Base-by-base conservation (phyloP, 768 basidiomycete species). In the Amanita rimosa region DNA sequence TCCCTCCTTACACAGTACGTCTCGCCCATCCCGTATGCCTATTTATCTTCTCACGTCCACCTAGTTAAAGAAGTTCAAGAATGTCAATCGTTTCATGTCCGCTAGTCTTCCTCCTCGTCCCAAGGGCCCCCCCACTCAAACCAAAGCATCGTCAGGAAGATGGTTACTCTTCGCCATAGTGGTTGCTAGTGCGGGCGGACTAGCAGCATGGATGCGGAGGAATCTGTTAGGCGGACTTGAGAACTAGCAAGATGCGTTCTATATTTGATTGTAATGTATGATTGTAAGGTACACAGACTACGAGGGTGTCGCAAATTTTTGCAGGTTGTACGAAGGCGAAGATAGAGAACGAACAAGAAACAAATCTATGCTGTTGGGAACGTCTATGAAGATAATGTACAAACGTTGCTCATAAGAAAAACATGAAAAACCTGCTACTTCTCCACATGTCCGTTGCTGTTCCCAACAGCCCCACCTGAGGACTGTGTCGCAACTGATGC, bases 1-100 rank as follows among this genome's bases (percentile, higher is more conserved):
- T 73, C 65, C 79, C 81, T n/a, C 81, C 81, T 1, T 81, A 82
- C 54, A 73, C 61, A 13, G 70, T 72, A 54, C 42, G 65, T 54
- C 40, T 36, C 29, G 2, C 0, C 13, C 21, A 17, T 3, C 17
- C n/a, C 8, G n/a, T 7, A 7, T n/a, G 10, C 37, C 16, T 13
- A 21, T 24, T 17, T 44, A 3, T 22, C 46, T 44, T 8, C 46
- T 44, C 7, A 16, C 42, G 13, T 26, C 6, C 33, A n/a, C 13
- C 27, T 35, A 68, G 68, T 55, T 44, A 6, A 57, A 64, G 54
- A 68, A 68, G 38, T 38, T 66, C 24, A 67, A 67, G 17, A 52
- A 57, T 3, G 51, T 66, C 4, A 46, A 57, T 9, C 53, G 54
- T n/a, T 21, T 35, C 21, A 34, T 72, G 5, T 44, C 56, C 39